phyloP scores from a whole-genome alignment of 2,329 filamentous ascomycete species.

The Aspergillus sp. region DNA sequence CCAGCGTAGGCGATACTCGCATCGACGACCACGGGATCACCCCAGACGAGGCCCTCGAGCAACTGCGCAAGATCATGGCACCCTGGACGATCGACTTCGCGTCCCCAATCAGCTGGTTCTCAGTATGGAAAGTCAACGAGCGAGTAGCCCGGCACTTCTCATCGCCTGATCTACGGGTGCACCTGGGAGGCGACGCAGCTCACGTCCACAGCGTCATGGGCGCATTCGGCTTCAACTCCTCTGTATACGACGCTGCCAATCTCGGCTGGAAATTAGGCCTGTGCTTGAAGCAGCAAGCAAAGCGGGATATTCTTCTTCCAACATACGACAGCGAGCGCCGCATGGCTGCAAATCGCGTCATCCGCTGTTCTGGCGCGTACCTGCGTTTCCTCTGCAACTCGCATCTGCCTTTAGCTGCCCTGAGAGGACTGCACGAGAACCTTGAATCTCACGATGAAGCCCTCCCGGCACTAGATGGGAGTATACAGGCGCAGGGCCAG shows the following conservation, averaged over 20 bases:
- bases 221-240: neutral
- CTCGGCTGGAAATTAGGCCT: neutral
- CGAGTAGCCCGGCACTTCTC: neutral
- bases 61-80: conserved; percentile 3
- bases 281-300: neutral
- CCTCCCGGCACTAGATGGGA: neutral
- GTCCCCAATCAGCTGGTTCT: conserved; percentile 6
- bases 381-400: conserved; percentile 2
- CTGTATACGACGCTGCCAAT: neutral
- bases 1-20: neutral
- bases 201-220: conserved; percentile 4
- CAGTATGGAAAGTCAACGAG: conserved; percentile 9
- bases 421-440: neutral
- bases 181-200: neutral
- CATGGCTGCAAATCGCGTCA: neutral
- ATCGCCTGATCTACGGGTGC: neutral
- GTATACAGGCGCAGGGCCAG: neutral
- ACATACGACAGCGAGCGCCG: conserved; percentile 1
- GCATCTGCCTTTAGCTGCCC: neutral
- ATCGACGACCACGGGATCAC: conserved; percentile 6
- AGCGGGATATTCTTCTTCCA: neutral
- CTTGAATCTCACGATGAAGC: neutral
- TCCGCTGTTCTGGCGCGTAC: neutral
- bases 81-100: conserved; percentile 4
- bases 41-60: neutral